Conservation (phyloP, 768 basidiomycete genomes). For the Steccherinum ochraceum region DNA sequence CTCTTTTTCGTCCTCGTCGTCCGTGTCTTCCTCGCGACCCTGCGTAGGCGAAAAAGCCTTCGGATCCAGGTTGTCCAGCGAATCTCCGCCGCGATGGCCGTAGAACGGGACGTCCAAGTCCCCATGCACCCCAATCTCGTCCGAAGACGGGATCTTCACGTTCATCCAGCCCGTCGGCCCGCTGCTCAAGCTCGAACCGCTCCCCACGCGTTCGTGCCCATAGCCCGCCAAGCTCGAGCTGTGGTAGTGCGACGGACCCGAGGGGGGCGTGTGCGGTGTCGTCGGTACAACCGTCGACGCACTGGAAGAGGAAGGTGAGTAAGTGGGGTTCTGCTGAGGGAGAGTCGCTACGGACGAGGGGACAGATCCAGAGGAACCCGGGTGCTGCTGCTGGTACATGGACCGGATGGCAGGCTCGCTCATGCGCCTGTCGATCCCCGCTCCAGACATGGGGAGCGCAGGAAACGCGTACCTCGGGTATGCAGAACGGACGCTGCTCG, state of each 20-base stretch:
- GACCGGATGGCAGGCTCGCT: neutral
- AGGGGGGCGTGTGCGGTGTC: neutral
- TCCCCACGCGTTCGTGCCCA: neutral
- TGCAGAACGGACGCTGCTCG: neutral
- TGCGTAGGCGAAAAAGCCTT: neutral
- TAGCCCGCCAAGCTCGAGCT: neutral
- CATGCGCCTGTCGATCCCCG: conserved; percentile 1
- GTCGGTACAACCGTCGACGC: neutral
- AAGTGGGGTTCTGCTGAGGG: neutral
- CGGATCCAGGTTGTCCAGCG: neutral
- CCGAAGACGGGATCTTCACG: neutral
- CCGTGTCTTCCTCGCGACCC: neutral
- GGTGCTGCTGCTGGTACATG: neutral
- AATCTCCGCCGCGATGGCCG: neutral
- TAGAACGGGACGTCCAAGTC: neutral
- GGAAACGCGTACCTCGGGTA: neutral
- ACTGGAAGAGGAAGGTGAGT: neutral
- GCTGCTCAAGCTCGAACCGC: neutral
- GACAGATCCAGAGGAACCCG: neutral
- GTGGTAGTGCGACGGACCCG: neutral
- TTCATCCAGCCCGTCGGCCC: neutral
- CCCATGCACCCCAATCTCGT: neutral
- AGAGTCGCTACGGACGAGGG: neutral
- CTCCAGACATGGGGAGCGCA: neutral
- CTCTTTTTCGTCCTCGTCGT: neutral